Evolutionary conservation across 345 rosid genomes (phyloP), one percentile per base, ranked within the genome.

Genomic region (Populus euphratica): DNA sequence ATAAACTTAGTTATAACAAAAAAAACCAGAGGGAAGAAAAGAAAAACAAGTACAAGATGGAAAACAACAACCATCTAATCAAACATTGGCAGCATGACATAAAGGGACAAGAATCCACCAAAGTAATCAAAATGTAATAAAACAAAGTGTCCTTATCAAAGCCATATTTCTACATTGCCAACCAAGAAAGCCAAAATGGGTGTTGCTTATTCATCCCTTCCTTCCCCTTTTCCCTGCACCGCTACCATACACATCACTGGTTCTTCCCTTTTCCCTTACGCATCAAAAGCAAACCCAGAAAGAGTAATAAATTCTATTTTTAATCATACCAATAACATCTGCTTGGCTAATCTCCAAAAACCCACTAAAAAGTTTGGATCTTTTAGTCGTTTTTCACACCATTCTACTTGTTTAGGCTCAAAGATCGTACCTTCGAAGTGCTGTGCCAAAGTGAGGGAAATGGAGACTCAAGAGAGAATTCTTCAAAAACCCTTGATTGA

Each of bases 181-280:
- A 20, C 31, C 6, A 14, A 67, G 73, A 69, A 47, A 61, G 73
- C 76, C 86, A 73, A 82, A 38, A 91, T 91, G 97, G 88, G 91
- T 35, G 86, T 72, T 82, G 83, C 80, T 80, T 80, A 73, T 79
- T 87, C 89, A 47, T 82, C 84, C 43, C 79, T 85, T 49, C 72
- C 63, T 52, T 69, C 68, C 47, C 66, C 38, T 6, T 71, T 79
- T 66, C 47, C 77, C 59, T 61, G 25, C 78, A 39, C 49, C 76
- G 49, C 72, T 43, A 18, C 68, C 73, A 68, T 0, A 16, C 8
- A 9, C 36, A 12, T 21, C 14, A 3, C 9, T 14, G 52, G 33
- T 61, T 43, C 18, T 17, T 20, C 36, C 39, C 31, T 18, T 76
- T 69, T 54, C 20, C 43, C 33, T 29, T 52, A 0, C 65, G 18